Base-by-base conservation (phyloP, 1,284 basidiomycete species). In the Marasmius tenuissimus region DNA sequence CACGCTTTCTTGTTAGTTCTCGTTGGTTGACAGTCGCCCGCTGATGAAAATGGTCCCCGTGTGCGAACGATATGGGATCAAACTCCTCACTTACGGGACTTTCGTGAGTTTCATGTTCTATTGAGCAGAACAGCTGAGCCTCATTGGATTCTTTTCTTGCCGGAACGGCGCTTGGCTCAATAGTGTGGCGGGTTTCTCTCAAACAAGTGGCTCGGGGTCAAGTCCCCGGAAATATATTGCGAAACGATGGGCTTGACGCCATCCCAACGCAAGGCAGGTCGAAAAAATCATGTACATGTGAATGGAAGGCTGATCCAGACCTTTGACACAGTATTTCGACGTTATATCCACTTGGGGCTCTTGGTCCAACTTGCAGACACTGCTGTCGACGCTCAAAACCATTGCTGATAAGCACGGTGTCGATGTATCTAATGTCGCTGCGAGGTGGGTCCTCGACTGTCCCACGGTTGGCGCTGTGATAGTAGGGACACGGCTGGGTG, bases 111-210 rank as follows among this genome's bases (percentile, higher is more conserved):
- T 22, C 47, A 27, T 54, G 39, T 40, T 61, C 37, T 20, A 49
- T 49, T 61, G 47, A 69, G 65, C 27, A 20, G 16, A 9, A 2
- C 34, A 52, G 35, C 45, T 45, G 2, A 5, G 18, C 40, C 20
- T 47, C 16, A 8, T 8, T 20, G 8, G 16, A 47, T n/a, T n/a
- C 16, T 47, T n/a, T 8, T 16, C 5, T 14, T 18, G 16, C 11
- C 20, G 45, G 5, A 35, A 22, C n/a, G 12, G 11, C 40, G 39
- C 12, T 37, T 14, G 16, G 16, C 14, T 11, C 33, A n/a, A 16
- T 34, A 87, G 86, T 87, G 86, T 59, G 85, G 85, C 12, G 86
- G 86, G 3, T 86, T 87, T 68, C 75, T 87, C 42, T 75, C 85
- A 0, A 85, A 88, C 68, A 76, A 77, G 57, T 87, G 84, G 83